Percentiles rank a stretch among this genome's conserved stretches.
These are phyloP conservation scores for Beauveria sp. DNA, from an alignment of 2,329 filamentous ascomycete species.

Conservation along the genomic window DNA sequence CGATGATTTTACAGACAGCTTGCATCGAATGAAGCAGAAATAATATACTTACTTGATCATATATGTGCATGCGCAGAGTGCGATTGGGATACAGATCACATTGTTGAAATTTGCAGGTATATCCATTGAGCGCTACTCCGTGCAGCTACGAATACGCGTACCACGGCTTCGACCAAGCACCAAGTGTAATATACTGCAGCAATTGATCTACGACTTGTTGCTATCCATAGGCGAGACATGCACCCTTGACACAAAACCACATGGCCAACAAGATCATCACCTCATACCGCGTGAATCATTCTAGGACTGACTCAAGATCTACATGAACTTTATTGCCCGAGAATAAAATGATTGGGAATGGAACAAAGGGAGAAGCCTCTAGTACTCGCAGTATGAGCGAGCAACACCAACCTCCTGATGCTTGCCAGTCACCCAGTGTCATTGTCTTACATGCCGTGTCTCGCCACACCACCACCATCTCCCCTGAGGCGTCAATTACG, in stretches of 20 bases:
- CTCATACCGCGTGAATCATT: not conserved
- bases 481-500: not conserved
- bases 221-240: not conserved
- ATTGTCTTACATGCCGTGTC: slow-evolving; percentile 8
- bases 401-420: not conserved
- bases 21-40: not conserved
- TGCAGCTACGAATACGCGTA: no score
- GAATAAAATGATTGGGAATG: not conserved
- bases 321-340: no score
- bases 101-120: no score
- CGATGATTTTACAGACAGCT: not conserved
- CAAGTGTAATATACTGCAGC: no score
- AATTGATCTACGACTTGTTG: not conserved
- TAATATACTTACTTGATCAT: not conserved
- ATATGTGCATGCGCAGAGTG: not conserved
- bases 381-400: not conserved
- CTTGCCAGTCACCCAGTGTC: not conserved
- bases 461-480: not conserved
- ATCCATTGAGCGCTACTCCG: no score
- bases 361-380: not conserved
- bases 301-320: no score
- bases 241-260: not conserved
- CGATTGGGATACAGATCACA: no score
- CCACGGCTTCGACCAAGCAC: no score
- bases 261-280: not conserved